These are phyloP conservation scores for Gloeophyllum trabeum DNA, from an alignment of 768 basidiomycete genomes.

Conservation along the genomic window DNA sequence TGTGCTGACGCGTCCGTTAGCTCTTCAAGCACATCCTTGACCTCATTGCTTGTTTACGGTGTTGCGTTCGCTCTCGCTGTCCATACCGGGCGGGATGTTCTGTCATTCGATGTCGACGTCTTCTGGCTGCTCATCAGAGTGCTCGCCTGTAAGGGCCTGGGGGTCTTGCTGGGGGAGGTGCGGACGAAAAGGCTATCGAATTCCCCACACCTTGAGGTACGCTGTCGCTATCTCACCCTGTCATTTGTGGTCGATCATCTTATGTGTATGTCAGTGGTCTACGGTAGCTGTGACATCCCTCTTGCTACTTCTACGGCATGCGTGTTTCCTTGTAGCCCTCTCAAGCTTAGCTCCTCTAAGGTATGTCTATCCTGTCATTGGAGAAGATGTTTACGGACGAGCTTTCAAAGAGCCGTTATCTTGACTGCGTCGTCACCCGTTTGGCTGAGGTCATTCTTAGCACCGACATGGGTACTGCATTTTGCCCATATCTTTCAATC, in stretches of 20 bases:
- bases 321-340: constrained; percentile 55
- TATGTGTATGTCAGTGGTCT: constrained; percentile 68
- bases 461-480: constrained; percentile 36
- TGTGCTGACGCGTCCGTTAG: background rate
- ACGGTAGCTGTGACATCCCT: constrained; percentile 58
- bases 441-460: constrained; percentile 48
- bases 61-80: constrained; percentile 51
- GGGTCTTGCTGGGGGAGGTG: constrained; percentile 49
- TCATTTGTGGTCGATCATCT: too few relatives aligned
- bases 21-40: constrained; percentile 21
- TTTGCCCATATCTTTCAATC: too few relatives aligned
- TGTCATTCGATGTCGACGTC: constrained; percentile 55
- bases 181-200: too few relatives aligned
- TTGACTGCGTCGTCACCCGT: constrained; percentile 60
- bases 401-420: constrained; percentile 42
- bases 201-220: too few relatives aligned
- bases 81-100: constrained; percentile 53
- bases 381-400: constrained; percentile 37
- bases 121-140: constrained; percentile 72
- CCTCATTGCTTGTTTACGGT: constrained; percentile 50
- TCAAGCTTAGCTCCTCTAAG: constrained; percentile 57
- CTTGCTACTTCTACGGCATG: constrained; percentile 57
- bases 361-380: too few relatives aligned
- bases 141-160: constrained; percentile 61
- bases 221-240: too few relatives aligned